These are phyloP conservation scores for Pichia eremophila DNA, from an alignment of 805 yeast genomes.

Conservation along the genomic window DNA sequence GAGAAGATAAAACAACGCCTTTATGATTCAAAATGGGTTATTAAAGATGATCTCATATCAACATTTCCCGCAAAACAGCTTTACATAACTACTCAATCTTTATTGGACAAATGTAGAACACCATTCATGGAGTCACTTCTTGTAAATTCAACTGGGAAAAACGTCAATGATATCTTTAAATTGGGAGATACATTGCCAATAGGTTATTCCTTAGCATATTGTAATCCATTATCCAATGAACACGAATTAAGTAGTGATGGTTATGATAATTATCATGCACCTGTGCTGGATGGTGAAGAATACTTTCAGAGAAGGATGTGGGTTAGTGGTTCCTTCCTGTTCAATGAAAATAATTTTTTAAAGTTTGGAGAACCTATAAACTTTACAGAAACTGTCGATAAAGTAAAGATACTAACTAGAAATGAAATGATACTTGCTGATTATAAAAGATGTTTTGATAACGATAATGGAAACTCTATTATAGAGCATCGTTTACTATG, in stretches of 20 bases:
- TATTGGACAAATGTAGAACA: slow-evolving; percentile 5
- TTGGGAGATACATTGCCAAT: slow-evolving; percentile 23
- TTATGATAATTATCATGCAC: slow-evolving; percentile 72
- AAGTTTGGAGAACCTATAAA: slow-evolving; percentile 28
- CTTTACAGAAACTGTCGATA: slow-evolving; percentile 46
- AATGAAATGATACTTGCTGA: slow-evolving; percentile 40
- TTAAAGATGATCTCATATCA: slow-evolving; percentile 22
- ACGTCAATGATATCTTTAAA: slow-evolving; percentile 8
- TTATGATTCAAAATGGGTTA: slow-evolving; percentile 15
- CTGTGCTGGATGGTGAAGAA: slow-evolving; percentile 24
- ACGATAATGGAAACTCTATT: slow-evolving; percentile 18
- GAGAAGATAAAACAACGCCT: slow-evolving; percentile 10
- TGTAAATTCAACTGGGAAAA: neutral
- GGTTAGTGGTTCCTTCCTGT: slow-evolving; percentile 59
- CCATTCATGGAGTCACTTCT: slow-evolving; percentile 11
- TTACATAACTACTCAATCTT: slow-evolving; percentile 21
- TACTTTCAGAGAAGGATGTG: slow-evolving; percentile 61
- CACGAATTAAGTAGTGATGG: slow-evolving; percentile 56
- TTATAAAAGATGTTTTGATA: slow-evolving; percentile 39
- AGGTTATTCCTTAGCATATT: slow-evolving; percentile 62
- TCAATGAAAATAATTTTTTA: slow-evolving; percentile 25
- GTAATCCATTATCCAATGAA: slow-evolving; percentile 48
- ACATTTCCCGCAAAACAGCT: slow-evolving; percentile 20
- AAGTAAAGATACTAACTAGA: slow-evolving; percentile 27
- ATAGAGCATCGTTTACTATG: slow-evolving; percentile 52